Base-by-base conservation (phyloP, 1,284 basidiomycete genomes). In the Xanthoconium separans region DNA sequence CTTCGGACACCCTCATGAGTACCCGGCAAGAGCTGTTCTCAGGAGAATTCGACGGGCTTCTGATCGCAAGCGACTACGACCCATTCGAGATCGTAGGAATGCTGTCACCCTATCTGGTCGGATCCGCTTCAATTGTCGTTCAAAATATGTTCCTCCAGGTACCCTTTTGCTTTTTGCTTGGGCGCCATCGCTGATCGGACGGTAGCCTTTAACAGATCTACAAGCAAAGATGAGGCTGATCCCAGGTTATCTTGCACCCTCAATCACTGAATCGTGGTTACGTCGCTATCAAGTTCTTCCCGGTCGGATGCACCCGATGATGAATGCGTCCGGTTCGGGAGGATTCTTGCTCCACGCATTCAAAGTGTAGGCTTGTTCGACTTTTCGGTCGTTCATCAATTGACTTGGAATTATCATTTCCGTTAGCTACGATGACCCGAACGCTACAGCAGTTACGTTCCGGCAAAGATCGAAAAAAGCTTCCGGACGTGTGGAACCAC, bases 201-300 rank as follows among this genome's bases (percentile, higher is more conserved):
- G 22, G 24, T 43, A 87, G 80, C 76, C 91, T 42, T 76, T 98
- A 8, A 79, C 89, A 15, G 88, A 95, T 53, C 75, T 91, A 2
- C 88, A 97, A 63, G 79, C 80, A 36, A 85, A 82, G 62, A 73
- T 96, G 62, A 83, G 92, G 43, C 74, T 79, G 29, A 70, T 80
- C 41, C 83, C 87, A 9, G 75, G 81, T 58, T 96, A 87, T 65
- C 77, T 98, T 20, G 87, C 86, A 30, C 87, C 94, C 10, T 85
- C 82, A 20, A 75, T 99, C 15, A 89, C 90, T 2, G 96, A 99
- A 74, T 82, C 87, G 11, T 99, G 93, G 89, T 73, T 94, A 47
- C 82, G 97, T 47, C 83, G 84, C 59, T 99, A 98, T 75, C 96
- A 98, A 70, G 89, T 95, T 11, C 77, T 99, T 18, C 96, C 96